Percentiles rank a stretch among this genome's conserved stretches.
phyloP scores from a whole-genome alignment of 2,329 filamentous ascomycete genomes.

The Thielaviopsis populi region DNA sequence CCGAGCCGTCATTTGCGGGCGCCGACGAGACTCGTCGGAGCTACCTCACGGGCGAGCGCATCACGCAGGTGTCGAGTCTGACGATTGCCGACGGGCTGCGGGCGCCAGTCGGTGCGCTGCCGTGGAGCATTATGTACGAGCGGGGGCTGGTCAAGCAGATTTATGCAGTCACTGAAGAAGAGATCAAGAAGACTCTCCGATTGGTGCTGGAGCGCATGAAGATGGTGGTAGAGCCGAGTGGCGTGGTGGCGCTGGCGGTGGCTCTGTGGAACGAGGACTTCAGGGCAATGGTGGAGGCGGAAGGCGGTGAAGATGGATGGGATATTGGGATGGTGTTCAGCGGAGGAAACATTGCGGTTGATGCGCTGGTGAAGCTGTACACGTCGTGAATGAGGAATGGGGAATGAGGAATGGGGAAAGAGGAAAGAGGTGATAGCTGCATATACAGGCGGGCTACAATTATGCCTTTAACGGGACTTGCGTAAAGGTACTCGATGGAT shows the following conservation, averaged over 20 bases:
- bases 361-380: constrained; percentile 39
- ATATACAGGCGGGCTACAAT: neutral
- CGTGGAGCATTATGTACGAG: constrained; percentile 66
- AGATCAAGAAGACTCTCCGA: constrained; percentile 63
- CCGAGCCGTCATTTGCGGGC: constrained; percentile 69
- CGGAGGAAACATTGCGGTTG: constrained; percentile 44
- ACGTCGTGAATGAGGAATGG: constrained; percentile 15
- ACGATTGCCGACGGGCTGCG: constrained; percentile 83
- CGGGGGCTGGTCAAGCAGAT: constrained; percentile 53
- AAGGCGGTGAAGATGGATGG: constrained; percentile 62
- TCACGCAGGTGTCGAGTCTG: constrained; percentile 54
- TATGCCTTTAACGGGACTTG: neutral
- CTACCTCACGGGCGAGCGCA: constrained; percentile 45
- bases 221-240: constrained; percentile 77
- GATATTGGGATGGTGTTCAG: constrained; percentile 46
- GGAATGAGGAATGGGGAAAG: neutral
- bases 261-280: constrained; percentile 80
- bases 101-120: constrained; percentile 61
- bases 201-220: constrained; percentile 80
- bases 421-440: neutral
- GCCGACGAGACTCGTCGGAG: constrained; percentile 70
- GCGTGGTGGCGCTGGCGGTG: constrained; percentile 70
- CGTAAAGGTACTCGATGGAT: neutral
- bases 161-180: constrained; percentile 60
- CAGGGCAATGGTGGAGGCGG: constrained; percentile 48